These are phyloP conservation scores for Gossypium australe DNA, from an alignment of 345 rosid genomes.

Conservation along the genomic window DNA sequence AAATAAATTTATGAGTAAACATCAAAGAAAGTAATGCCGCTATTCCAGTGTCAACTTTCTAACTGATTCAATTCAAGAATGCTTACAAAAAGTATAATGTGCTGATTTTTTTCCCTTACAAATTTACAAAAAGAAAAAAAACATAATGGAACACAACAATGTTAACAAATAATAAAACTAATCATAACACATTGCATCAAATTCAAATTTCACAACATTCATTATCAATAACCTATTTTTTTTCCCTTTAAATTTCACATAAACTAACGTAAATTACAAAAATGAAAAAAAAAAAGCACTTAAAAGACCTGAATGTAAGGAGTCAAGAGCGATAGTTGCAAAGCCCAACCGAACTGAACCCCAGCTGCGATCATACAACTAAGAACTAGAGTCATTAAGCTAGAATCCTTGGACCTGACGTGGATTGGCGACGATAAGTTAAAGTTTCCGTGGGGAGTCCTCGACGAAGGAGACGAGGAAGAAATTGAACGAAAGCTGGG, in stretches of 20 bases:
- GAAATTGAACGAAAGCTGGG: constrained; percentile 22
- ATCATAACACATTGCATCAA: background rate
- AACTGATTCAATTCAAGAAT: background rate
- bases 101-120: background rate
- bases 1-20: background rate
- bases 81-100: background rate
- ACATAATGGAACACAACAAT: too few species aligned
- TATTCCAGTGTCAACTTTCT: background rate
- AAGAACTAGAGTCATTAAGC: constrained; percentile 55
- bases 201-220: background rate
- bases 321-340: constrained; percentile 88
- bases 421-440: constrained; percentile 15
- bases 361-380: constrained; percentile 93
- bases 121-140: background rate
- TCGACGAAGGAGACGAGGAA: constrained; percentile 11
- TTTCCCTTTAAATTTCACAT: background rate
- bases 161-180: background rate
- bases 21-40: background rate
- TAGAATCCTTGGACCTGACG: constrained; percentile 36
- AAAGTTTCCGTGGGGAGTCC: constrained; percentile 20
- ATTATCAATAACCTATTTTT: background rate
- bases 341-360: constrained; percentile 97
- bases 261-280: background rate
- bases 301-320: constrained; percentile 80
- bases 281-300: background rate